These are phyloP conservation scores for Gloeostereum incarnatum DNA, from an alignment of 768 basidiomycete genomes.

Conservation along the genomic window DNA sequence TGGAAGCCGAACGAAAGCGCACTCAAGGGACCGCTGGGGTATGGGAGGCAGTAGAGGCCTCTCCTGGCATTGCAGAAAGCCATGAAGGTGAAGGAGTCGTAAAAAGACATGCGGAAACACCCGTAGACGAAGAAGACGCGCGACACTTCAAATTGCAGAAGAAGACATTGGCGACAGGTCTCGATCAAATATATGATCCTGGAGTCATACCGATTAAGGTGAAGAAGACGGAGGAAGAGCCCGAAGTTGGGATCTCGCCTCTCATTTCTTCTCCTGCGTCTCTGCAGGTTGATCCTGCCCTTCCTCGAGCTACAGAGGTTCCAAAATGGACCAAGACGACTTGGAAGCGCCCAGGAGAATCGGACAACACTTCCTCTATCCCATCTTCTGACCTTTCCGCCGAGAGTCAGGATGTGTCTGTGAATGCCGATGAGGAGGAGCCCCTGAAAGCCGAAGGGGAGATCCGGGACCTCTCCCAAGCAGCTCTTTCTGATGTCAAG, in stretches of 20 bases:
- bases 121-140: constrained; percentile 39
- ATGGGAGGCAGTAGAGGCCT: constrained; percentile 58
- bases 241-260: constrained; percentile 2
- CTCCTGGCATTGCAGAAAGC: constrained; percentile 7
- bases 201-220: constrained; percentile 56
- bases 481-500: too few species aligned
- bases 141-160: constrained; percentile 62
- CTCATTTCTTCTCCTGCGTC: constrained; percentile 7
- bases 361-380: constrained; percentile 1
- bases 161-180: constrained; percentile 46
- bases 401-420: too few species aligned
- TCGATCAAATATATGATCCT: constrained; percentile 81
- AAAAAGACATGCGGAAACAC: constrained; percentile 29
- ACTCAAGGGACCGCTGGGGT: constrained; percentile 67
- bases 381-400: too few species aligned
- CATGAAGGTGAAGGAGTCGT: constrained; percentile 13
- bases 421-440: too few species aligned
- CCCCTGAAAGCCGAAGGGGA: too few species aligned
- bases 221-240: constrained; percentile 37
- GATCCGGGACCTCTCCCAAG: too few species aligned
- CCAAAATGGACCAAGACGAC: constrained; percentile 26
- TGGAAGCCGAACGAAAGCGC: constrained; percentile 48
- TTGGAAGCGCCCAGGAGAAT: constrained; percentile 19
- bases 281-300: constrained; percentile 1
- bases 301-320: constrained; percentile 8